A percentile compares a stretch with the other conserved stretches of the same genome.
phyloP scores from a whole-genome alignment of 2,329 filamentous ascomycete species.

The Hypoxylon sp. region DNA sequence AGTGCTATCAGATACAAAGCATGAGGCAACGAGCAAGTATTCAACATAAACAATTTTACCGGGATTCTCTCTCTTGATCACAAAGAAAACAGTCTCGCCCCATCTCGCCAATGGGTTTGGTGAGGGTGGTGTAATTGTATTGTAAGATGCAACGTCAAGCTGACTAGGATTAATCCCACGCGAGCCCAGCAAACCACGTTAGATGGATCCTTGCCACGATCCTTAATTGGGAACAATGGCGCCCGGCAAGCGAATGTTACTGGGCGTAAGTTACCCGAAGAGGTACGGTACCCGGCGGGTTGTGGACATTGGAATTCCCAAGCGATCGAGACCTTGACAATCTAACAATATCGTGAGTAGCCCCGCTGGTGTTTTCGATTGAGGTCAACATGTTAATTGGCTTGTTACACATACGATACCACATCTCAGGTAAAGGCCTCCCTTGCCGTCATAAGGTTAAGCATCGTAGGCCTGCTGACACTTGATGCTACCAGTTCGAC shows the following conservation, averaged over 20 bases:
- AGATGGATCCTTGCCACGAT: slow-evolving; percentile 24
- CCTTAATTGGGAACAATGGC: slow-evolving; percentile 29
- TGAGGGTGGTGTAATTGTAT: slow-evolving; percentile 17
- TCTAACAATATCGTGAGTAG: slow-evolving; percentile 1
- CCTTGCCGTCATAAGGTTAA: too few relatives aligned
- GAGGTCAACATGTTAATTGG: too few relatives aligned
- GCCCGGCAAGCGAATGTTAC: slow-evolving; percentile 27
- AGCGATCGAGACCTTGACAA: slow-evolving; percentile 1
- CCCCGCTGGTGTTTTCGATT: too few relatives aligned
- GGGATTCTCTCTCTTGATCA: too few relatives aligned
- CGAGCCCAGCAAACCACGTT: slow-evolving; percentile 27
- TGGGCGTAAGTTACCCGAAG: slow-evolving; percentile 10
- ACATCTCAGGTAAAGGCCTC: too few relatives aligned
- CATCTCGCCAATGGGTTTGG: neutral
- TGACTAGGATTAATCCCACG: slow-evolving; percentile 34
- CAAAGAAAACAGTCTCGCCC: too few relatives aligned
- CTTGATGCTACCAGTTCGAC: too few relatives aligned
- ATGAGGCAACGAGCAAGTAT: neutral
- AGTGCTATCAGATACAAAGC: too few relatives aligned
- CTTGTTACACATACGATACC: too few relatives aligned
- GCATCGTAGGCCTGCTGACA: too few relatives aligned
- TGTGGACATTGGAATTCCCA: slow-evolving; percentile 11
- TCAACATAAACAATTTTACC: neutral
- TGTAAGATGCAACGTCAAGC: slow-evolving; percentile 33
- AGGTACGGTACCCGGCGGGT: slow-evolving; percentile 7